phyloP scores from a whole-genome alignment of 352 stramenopile species.

The Halophytophthora polymorphica region DNA sequence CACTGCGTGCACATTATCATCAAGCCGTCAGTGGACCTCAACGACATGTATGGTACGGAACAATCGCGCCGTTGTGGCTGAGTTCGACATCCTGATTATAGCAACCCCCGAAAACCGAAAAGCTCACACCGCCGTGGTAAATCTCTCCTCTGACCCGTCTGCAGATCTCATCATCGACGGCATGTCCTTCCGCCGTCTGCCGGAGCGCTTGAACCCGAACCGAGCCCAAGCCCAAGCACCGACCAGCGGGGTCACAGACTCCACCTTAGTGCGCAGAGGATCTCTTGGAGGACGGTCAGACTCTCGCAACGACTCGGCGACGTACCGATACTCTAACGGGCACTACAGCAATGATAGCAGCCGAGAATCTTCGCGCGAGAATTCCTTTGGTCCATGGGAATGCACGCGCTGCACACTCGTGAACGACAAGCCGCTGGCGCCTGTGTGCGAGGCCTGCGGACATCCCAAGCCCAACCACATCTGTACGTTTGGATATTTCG shows the following conservation, averaged over 20 bases:
- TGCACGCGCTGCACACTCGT: slow-evolving; percentile 72
- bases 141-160: no score
- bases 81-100: no score
- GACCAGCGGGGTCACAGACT: slow-evolving; percentile 24
- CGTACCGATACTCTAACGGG: slow-evolving; percentile 40
- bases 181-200: slow-evolving; percentile 74
- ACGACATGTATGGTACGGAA: slow-evolving; percentile 81
- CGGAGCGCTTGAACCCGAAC: slow-evolving; percentile 54
- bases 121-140: no score
- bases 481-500: slow-evolving; percentile 27
- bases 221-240: slow-evolving; percentile 29
- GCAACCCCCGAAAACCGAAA: no score
- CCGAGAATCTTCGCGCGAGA: slow-evolving; percentile 39
- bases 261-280: slow-evolving; percentile 17
- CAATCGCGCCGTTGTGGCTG: no score
- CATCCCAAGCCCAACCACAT: slow-evolving; percentile 60
- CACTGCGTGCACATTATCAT: slow-evolving; percentile 85
- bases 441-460: slow-evolving; percentile 72
- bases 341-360: slow-evolving; percentile 11
- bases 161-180: slow-evolving; percentile 79
- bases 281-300: slow-evolving; percentile 8
- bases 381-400: slow-evolving; percentile 67
- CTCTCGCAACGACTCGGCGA: slow-evolving; percentile 32
- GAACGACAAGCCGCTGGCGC: slow-evolving; percentile 72
- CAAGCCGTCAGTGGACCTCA: slow-evolving; percentile 81